These are phyloP conservation scores for Hyphopichia khmerensis DNA, from an alignment of 1,139 yeast genomes.

Conservation along the genomic window DNA sequence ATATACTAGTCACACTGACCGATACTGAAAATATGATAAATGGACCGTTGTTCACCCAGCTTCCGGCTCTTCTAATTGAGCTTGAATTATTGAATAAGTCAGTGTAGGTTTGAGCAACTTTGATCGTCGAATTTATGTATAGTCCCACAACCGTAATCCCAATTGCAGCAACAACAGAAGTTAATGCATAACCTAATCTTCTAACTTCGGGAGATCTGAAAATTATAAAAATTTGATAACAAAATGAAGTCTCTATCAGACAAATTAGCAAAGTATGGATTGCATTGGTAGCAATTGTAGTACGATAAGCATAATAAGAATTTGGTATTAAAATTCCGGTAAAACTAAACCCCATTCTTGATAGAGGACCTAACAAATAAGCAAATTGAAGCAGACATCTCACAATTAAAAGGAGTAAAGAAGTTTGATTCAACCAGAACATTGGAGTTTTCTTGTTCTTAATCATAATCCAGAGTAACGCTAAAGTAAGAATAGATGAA, in stretches of 20 bases:
- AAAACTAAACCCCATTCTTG: constrained; percentile 48
- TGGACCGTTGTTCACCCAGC: constrained; percentile 48
- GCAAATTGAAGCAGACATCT: constrained; percentile 60
- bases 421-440: constrained; percentile 63
- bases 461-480: constrained; percentile 35
- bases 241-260: constrained; percentile 61
- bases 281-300: constrained; percentile 59
- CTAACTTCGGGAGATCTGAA: constrained; percentile 55
- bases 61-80: constrained; percentile 10
- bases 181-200: constrained; percentile 36
- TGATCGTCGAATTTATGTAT: constrained; percentile 42
- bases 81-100: constrained; percentile 9
- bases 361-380: constrained; percentile 53
- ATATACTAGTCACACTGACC: constrained; percentile 57
- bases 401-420: constrained; percentile 53
- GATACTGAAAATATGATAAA: constrained; percentile 67
- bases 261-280: constrained; percentile 59
- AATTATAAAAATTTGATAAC: constrained; percentile 68
- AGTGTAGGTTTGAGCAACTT: constrained; percentile 12
- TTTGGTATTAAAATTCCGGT: constrained; percentile 41
- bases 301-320: constrained; percentile 20
- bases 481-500: constrained; percentile 21
- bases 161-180: constrained; percentile 37
- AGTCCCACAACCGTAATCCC: constrained; percentile 53
- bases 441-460: constrained; percentile 60